Evolutionary conservation across 2,329 filamentous ascomycete genomes (phyloP).

Genomic region (Diplocarpon rosae): DNA sequence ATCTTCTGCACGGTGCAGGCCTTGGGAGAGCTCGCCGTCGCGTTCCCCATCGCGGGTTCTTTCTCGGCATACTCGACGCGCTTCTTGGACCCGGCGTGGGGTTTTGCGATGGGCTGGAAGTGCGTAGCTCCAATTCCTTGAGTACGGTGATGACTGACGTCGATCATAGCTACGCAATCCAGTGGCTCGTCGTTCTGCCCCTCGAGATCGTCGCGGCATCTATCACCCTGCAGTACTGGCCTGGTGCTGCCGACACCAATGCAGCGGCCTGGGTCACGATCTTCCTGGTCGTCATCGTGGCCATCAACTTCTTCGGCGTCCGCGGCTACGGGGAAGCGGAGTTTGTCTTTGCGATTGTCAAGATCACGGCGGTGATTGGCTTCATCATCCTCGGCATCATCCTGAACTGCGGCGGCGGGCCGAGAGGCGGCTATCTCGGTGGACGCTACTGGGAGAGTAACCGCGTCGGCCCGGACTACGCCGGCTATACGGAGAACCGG

Average conservation of each 20-base stretch:
- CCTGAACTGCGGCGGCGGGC: conserved; percentile 45
- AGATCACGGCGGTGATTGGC: conserved; percentile 54
- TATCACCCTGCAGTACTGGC: conserved; percentile 75
- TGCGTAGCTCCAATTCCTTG: conserved; percentile 42
- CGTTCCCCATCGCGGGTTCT: conserved; percentile 85
- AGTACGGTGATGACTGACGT: background rate
- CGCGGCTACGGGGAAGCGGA: conserved; percentile 83
- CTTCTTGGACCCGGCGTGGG: conserved; percentile 88
- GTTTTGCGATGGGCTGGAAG: conserved; percentile 89
- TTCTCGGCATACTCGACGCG: conserved; percentile 90
- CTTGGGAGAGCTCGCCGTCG: conserved; percentile 78
- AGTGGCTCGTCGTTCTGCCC: conserved; percentile 74
- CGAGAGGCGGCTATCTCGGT: conserved; percentile 46
- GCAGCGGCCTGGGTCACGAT: conserved; percentile 61
- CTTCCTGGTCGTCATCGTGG: conserved; percentile 64
- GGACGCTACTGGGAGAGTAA: conserved; percentile 48
- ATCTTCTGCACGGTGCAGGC: conserved; percentile 77
- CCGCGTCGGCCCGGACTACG: conserved; percentile 26
- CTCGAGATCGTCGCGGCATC: conserved; percentile 75
- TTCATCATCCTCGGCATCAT: conserved; percentile 56
- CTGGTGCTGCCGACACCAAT: conserved; percentile 35
- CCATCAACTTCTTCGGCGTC: conserved; percentile 81
- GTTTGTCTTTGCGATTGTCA: conserved; percentile 77
- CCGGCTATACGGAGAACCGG: conserved; percentile 32
- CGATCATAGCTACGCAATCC: conserved; percentile 45